Base-by-base conservation (phyloP, 2,329 filamentous ascomycete species). In the Xylariales sp. region DNA sequence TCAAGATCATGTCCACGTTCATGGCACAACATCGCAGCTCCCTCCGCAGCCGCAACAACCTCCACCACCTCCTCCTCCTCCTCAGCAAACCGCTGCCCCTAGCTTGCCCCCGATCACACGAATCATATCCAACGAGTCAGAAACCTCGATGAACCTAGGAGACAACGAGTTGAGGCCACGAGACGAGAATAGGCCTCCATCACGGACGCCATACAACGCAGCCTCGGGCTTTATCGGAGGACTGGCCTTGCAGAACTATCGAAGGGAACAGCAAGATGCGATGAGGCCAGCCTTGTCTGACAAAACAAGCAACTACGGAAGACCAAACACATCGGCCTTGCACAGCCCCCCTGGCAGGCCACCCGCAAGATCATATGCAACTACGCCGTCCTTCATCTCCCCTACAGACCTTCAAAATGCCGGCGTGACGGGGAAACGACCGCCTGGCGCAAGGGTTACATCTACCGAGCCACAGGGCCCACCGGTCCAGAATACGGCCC, bases 171-270 rank as follows among this genome's bases (percentile, higher is more conserved):
- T 33, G 18, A 51, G 46, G 29, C 32, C 31, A 10, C 46, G 41
- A 39, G 50, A 53, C 9, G 51, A 54, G 32, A 60, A 49, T 50
- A 53, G 55, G 31, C 58, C 60, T 38, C 54, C 60, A 22, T 57
- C 53, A 21, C 56, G 54, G 22, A 58, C 60, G 3, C 55, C 58
- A 3, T 59, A 67, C 38, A 65, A 58, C 37, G 60, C 57, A 42
- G 61, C 65, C 18, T 64, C 66, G 1, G 64, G 70, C 10, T 80
- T 80, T 51, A 71, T 80, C 37, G 76, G 76, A 12, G 76, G 76
- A 3, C 57, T 76, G 10, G 73, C 75, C 3, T 56, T 79, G 44
- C 62, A 66, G 47, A 76, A 78, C 34, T 71, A 73, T 33, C 68
- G 68, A 15, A 65, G 68, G 31, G 66, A 65, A 12, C 49, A 52